These are phyloP conservation scores for Scleromitrula shiraiana DNA, from an alignment of 2,329 filamentous ascomycete species.

Conservation along the genomic window DNA sequence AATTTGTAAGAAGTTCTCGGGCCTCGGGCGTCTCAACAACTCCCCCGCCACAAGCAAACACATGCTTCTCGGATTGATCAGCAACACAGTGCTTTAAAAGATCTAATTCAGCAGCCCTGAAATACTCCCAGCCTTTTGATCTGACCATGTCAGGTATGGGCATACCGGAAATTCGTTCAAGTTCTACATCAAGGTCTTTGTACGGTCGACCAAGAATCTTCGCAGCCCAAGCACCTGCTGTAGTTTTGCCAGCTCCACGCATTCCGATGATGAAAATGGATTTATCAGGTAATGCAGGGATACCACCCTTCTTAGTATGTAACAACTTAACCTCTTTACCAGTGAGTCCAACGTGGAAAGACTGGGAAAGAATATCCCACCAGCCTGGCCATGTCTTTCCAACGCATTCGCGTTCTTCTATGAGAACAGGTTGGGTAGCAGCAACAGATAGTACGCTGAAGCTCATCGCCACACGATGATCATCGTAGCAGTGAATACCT, in stretches of 20 bases:
- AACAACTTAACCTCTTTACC: conserved; percentile 49
- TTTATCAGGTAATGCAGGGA: conserved; percentile 37
- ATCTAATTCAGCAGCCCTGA: conserved; percentile 69
- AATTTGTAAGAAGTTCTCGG: conserved; percentile 64
- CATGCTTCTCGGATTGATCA: conserved; percentile 64
- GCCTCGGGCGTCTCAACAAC: conserved; percentile 81
- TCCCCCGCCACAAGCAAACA: conserved; percentile 92
- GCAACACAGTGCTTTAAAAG: conserved; percentile 66
- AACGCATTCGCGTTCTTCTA: conserved; percentile 85
- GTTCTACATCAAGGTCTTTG: conserved; percentile 78
- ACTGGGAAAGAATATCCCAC: conserved; percentile 82
- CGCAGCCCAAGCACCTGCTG: conserved; percentile 78
- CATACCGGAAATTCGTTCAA: conserved; percentile 66
- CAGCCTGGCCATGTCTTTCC: conserved; percentile 98
- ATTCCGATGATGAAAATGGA: conserved; percentile 96
- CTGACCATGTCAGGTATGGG: conserved; percentile 83
- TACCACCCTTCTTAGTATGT: conserved; percentile 32
- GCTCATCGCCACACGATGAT: conserved; percentile 97
- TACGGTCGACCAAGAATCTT: conserved; percentile 67
- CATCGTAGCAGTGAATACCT: conserved; percentile 87
- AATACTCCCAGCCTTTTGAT: conserved; percentile 74
- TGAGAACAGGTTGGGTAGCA: conserved; percentile 61
- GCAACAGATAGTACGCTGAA: conserved; percentile 81
- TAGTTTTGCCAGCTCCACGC: conserved; percentile 95
- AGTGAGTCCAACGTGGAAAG: conserved; percentile 68